Conservation (phyloP, 768 basidiomycete genomes). For the Lactarius trivialis region DNA sequence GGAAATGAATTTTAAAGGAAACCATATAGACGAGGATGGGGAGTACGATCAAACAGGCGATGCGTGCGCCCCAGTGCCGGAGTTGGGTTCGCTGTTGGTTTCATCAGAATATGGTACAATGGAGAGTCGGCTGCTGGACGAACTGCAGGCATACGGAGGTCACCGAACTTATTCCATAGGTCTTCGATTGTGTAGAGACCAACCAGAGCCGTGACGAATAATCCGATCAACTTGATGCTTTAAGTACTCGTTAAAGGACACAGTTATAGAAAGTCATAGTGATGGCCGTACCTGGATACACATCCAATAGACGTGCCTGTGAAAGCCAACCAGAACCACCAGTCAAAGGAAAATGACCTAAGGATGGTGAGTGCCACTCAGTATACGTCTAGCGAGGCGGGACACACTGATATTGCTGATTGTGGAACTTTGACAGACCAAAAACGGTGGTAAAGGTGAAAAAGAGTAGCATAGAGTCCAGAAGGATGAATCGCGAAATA, state of each 20-base stretch:
- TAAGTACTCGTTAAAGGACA: background rate
- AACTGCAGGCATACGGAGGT: constrained; percentile 85
- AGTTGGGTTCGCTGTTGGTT: constrained; percentile 68
- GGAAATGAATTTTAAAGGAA: constrained; percentile 94
- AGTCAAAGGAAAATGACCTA: constrained; percentile 91
- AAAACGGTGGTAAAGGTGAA: constrained; percentile 98
- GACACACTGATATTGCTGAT: constrained; percentile 87
- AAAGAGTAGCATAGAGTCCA: constrained; percentile 98
- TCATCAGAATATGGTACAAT: constrained; percentile 6
- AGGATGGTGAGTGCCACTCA: constrained; percentile 2
- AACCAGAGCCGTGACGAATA: constrained; percentile 92
- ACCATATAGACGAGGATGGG: constrained; percentile 91
- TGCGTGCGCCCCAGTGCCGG: constrained; percentile 85
- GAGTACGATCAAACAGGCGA: constrained; percentile 78
- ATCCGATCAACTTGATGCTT: constrained; percentile 93
- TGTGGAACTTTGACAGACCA: constrained; percentile 93
- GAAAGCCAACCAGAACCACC: constrained; percentile 94
- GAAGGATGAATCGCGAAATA: constrained; percentile 94
- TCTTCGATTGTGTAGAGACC: constrained; percentile 97
- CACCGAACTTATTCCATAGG: constrained; percentile 97
- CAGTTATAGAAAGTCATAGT: background rate
- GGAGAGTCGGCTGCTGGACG: constrained; percentile 28
- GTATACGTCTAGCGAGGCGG: background rate
- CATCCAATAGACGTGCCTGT: constrained; percentile 94
- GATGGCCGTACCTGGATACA: constrained; percentile 66